These are phyloP conservation scores for Xerocomus nothofagi DNA, from an alignment of 1,284 basidiomycete genomes.

Conservation along the genomic window DNA sequence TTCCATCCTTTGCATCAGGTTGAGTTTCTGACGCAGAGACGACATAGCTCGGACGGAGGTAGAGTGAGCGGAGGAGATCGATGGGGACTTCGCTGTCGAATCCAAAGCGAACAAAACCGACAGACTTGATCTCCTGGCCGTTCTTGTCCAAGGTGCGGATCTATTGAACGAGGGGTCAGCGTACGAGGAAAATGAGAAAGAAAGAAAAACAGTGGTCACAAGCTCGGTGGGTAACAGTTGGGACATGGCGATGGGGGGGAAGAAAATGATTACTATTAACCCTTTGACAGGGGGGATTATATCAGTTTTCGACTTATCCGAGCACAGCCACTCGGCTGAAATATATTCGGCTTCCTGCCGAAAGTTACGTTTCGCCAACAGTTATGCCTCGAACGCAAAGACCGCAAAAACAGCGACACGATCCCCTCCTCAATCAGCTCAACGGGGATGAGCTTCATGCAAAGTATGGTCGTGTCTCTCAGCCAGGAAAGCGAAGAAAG, in stretches of 20 bases:
- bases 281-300: background rate
- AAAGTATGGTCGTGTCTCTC: slow-evolving; percentile 77
- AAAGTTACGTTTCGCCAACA: background rate
- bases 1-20: slow-evolving; percentile 41
- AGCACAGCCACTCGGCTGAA: slow-evolving; percentile 20
- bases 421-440: slow-evolving; percentile 83
- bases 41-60: slow-evolving; percentile 81
- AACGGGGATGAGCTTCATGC: slow-evolving; percentile 71
- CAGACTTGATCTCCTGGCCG: slow-evolving; percentile 72
- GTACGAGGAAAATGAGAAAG: background rate
- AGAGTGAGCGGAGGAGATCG: slow-evolving; percentile 78
- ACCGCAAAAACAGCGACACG: slow-evolving; percentile 66
- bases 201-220: slow-evolving; percentile 11
- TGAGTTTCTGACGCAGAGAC: slow-evolving; percentile 43
- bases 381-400: slow-evolving; percentile 66
- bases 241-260: slow-evolving; percentile 19
- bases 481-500: slow-evolving; percentile 73
- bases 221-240: slow-evolving; percentile 21
- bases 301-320: no score
- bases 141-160: slow-evolving; percentile 68
- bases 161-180: slow-evolving; percentile 36
- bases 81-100: slow-evolving; percentile 84
- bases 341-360: background rate
- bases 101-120: slow-evolving; percentile 82
- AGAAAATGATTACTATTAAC: no score